phyloP scores from a whole-genome alignment of 179 eudicot species.

The Camellia oleifera region DNA sequence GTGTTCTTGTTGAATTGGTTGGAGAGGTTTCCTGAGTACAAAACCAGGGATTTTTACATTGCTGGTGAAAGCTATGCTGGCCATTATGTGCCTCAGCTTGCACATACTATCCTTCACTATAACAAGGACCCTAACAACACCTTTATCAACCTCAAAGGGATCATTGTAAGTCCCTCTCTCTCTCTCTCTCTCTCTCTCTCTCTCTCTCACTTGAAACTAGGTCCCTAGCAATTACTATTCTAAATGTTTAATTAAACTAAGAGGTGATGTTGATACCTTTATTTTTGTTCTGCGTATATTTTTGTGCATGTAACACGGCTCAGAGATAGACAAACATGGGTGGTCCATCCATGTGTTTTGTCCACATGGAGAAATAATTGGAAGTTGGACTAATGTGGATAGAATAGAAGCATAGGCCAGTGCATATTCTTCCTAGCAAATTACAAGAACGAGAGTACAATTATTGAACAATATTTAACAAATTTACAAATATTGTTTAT shows the following conservation, averaged over 20 bases:
- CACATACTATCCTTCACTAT: constrained; percentile 32
- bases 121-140: constrained; percentile 31
- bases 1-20: constrained; percentile 44
- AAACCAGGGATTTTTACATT: constrained; percentile 34
- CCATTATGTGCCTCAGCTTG: constrained; percentile 45
- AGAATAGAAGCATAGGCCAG: background rate
- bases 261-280: background rate
- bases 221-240: no score
- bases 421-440: background rate
- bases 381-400: no score
- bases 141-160: constrained; percentile 43
- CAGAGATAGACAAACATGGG: no score
- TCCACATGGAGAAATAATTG: no score
- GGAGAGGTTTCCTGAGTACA: constrained; percentile 44
- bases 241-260: no score
- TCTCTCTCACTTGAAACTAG: no score
- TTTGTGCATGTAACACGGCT: no score
- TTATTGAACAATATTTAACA: background rate
- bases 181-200: background rate
- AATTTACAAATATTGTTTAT: background rate
- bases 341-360: no score
- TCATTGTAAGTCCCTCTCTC: constrained; percentile 35
- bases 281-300: background rate
- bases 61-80: constrained; percentile 49
- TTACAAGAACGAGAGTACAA: background rate